Evolutionary conservation across 2,329 filamentous ascomycete species (phyloP).

Genomic region (Aspergillus sp.): DNA sequence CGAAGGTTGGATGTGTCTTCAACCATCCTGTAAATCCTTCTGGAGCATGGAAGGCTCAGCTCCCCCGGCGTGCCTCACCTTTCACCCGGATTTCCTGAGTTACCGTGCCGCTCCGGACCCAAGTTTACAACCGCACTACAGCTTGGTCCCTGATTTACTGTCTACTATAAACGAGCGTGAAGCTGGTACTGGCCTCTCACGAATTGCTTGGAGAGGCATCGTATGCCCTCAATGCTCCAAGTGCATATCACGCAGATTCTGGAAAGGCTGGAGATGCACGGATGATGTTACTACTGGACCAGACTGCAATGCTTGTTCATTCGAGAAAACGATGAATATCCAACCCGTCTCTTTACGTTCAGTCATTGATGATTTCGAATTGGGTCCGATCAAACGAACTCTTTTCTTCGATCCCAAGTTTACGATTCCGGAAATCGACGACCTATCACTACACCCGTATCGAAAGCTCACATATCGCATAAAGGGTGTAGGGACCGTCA

Average conservation of each 20-base stretch:
- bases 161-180: conserved; percentile 30
- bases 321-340: conserved; percentile 27
- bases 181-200: conserved; percentile 42
- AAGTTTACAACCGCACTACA: conserved; percentile 28
- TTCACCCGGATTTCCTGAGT: conserved; percentile 52
- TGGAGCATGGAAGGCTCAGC: conserved; percentile 43
- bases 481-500: conserved; percentile 39
- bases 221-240: conserved; percentile 59
- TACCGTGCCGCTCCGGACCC: conserved; percentile 43
- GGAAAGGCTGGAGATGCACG: conserved; percentile 56
- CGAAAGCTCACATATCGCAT: conserved; percentile 28
- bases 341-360: conserved; percentile 24
- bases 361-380: conserved; percentile 25
- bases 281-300: conserved; percentile 7
- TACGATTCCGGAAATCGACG: conserved; percentile 23
- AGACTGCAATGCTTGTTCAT: conserved; percentile 43
- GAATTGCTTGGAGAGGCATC: conserved; percentile 54
- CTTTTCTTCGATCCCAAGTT: conserved; percentile 20
- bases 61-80: conserved; percentile 35
- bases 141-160: conserved; percentile 35
- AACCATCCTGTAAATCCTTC: conserved; percentile 46
- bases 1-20: conserved; percentile 55
- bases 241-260: conserved; percentile 55
- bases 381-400: conserved; percentile 21
- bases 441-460: conserved; percentile 23